Conservation (phyloP, 306 rosid genomes). For the Coriaria nepalensis region DNA sequence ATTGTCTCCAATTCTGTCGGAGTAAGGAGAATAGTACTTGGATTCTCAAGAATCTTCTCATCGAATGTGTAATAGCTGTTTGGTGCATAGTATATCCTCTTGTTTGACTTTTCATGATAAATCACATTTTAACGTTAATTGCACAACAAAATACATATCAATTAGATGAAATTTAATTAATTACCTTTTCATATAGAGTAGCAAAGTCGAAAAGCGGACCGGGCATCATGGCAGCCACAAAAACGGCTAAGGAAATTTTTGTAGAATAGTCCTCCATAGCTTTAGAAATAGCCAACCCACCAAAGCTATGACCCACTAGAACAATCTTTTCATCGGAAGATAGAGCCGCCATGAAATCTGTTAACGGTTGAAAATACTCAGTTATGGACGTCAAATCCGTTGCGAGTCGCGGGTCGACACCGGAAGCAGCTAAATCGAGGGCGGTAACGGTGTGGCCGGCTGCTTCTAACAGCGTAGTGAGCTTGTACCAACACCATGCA, state of each 20-base stretch:
- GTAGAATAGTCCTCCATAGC: slow-evolving; percentile 31
- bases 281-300: slow-evolving; percentile 27
- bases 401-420: slow-evolving; percentile 5
- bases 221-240: slow-evolving; percentile 28
- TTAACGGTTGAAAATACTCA: slow-evolving; percentile 22
- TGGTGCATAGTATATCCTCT: too few relatives aligned
- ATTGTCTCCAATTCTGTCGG: too few relatives aligned
- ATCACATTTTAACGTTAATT: too few relatives aligned
- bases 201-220: slow-evolving; percentile 28
- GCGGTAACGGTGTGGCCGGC: slow-evolving; percentile 24
- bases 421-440: slow-evolving; percentile 25
- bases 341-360: slow-evolving; percentile 19
- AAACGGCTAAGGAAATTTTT: slow-evolving; percentile 23
- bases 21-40: too few relatives aligned
- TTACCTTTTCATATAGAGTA: too few relatives aligned
- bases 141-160: too few relatives aligned
- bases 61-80: too few relatives aligned
- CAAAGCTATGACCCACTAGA: slow-evolving; percentile 36
- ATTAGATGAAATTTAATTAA: too few relatives aligned
- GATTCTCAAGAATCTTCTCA: too few relatives aligned
- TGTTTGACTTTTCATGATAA: too few relatives aligned
- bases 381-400: slow-evolving; percentile 18
- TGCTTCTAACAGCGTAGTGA: slow-evolving; percentile 5
- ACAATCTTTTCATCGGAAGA: slow-evolving; percentile 13
- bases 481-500: slow-evolving; percentile 43